Base-by-base conservation (phyloP, 1,284 basidiomycete genomes). In the Fomitiporia mediterranea region DNA sequence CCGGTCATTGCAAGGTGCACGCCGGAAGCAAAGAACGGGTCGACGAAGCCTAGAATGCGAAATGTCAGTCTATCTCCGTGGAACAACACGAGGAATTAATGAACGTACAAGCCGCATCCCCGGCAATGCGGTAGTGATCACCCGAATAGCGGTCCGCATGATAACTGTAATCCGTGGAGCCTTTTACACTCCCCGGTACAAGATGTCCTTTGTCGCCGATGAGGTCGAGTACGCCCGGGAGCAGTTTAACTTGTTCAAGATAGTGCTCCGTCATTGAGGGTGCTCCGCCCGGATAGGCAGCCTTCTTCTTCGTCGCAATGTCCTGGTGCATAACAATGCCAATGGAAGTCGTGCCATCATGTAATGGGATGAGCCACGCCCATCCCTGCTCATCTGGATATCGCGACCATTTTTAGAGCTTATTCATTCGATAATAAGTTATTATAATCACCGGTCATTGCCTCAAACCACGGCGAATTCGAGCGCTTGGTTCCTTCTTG, bases 331-430 rank as follows among this genome's bases (percentile, higher is more conserved):
- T 82, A 25, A 89, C 86, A 35, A 89, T 67, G n/a, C 86, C 86
- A 5, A 89, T 72, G 3, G 86, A 89, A 0, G 82, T 83, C 8
- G 80, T 76, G 7, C 81, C 84, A 55, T 82, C 75, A 64, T 84
- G 80, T 27, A 89, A 73, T 23, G 86, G 86, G 52, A 89, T 90
- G 57, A 84, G 86, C 86, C 87, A 89, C 6, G 74, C 78, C 83
- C 86, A 89, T 3, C 86, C 87, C 3, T 83, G 81, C 67, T 86
- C 82, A 60, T 89, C 87, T 89, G 60, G 17, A 28, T 39, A 23
- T 17, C n/a, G 23, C 19, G 23, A 30, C 17, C 27, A 7, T 56
- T n/a, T n/a, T n/a, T n/a, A n/a, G n/a, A n/a, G n/a, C n/a, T n/a
- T n/a, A n/a, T n/a, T n/a, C 8, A 5, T 25, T 46, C 9, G 43